phyloP scores from a whole-genome alignment of 305 asterid species.

The Monarda citriodora region DNA sequence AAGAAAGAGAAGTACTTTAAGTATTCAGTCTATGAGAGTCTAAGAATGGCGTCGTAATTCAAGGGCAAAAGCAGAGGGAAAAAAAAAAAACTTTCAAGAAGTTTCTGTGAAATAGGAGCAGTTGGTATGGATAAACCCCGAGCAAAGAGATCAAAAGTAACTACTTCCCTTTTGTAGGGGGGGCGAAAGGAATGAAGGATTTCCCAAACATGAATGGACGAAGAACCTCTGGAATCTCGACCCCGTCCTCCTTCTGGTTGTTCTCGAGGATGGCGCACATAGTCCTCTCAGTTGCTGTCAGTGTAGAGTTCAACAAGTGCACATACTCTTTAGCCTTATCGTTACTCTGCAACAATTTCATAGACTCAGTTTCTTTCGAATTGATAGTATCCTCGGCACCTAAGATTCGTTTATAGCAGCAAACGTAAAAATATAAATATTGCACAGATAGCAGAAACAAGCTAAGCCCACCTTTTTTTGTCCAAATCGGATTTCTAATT shows the following conservation, averaged over 20 bases:
- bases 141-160: not conserved
- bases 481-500: slow-evolving; percentile 86
- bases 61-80: too few species aligned
- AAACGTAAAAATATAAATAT: too few species aligned
- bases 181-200: slow-evolving; percentile 63
- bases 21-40: too few species aligned
- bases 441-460: not conserved
- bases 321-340: slow-evolving; percentile 79
- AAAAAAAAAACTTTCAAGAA: slow-evolving; percentile 4
- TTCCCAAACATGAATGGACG: slow-evolving; percentile 71
- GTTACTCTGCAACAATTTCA: slow-evolving; percentile 53
- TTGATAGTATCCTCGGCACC: not conserved
- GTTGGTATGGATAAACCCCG: not conserved
- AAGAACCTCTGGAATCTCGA: slow-evolving; percentile 79
- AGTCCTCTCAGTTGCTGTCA: slow-evolving; percentile 96
- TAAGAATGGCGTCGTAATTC: too few species aligned
- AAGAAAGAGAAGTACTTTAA: too few species aligned
- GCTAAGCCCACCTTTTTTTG: slow-evolving; percentile 66
- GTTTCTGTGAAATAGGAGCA: not conserved
- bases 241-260: slow-evolving; percentile 85
- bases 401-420: too few species aligned
- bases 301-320: slow-evolving; percentile 90
- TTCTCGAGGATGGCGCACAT: slow-evolving; percentile 87
- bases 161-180: slow-evolving; percentile 37
- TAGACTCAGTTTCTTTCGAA: not conserved